Evolutionary conservation across 768 basidiomycete species (phyloP), one percentile per base, ranked within the genome.

Genomic region (Leccinum broughii): DNA sequence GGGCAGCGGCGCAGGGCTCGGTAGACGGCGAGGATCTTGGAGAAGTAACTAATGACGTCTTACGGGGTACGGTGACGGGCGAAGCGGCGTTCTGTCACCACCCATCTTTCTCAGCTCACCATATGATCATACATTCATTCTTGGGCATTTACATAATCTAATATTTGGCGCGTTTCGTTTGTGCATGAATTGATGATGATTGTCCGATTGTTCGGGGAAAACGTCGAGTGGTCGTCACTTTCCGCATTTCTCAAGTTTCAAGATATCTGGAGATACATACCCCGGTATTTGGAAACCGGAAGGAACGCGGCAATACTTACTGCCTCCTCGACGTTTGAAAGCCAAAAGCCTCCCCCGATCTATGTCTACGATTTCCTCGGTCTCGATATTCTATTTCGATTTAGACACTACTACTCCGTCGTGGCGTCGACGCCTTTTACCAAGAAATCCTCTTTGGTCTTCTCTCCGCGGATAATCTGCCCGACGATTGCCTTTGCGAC

Each of bases 391-490:
- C 22, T 22, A 50, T 50, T 26, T 32, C 26, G 11, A 41, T 54
- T 49, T 55, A 61, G 50, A 20, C 44, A 34, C 44, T 17, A 39
- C 39, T 46, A 46, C 44, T 46, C 44, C 20, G 44, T 57, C n/a
- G 20, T 4, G 28, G n/a, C 26, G 0, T 17, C 34, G 32, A 15
- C 46, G 3, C 63, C 60, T 26, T 50, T 55, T 37, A 65, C 65
- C 55, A 72, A 54, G 44, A 72, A 65, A 5, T 69, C 65, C 1
- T 65, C 68, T 60, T 57, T 57, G 37, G 60, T 51, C 57, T 61
- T 85, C 69, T 83, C 75, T 6, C 88, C 93, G n/a, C 80, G 77
- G 4, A 98, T 89, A 44, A 98, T 84, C 34, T 80, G 77, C 64
- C 81, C 77, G 10, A 95, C 85, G 7, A 88, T 77, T 1, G 74